These are phyloP conservation scores for Lycium barbarum DNA, from an alignment of 257 asterid species.

Conservation along the genomic window DNA sequence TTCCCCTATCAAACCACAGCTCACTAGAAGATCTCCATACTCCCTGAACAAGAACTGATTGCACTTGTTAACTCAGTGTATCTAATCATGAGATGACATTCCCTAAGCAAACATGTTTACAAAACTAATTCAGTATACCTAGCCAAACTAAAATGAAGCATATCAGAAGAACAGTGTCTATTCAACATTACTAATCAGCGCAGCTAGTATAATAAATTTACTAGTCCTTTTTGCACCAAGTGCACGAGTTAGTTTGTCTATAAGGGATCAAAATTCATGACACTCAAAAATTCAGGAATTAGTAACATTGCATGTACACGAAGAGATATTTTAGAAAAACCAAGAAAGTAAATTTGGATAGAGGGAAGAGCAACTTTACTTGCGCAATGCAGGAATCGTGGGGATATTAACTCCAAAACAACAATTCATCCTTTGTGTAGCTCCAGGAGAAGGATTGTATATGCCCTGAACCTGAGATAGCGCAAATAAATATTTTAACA, in stretches of 20 bases:
- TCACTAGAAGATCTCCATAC: conserved; percentile 81
- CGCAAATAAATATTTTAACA: conserved; percentile 23
- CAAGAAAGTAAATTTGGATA: conserved; percentile 26
- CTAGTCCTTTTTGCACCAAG: conserved; percentile 14
- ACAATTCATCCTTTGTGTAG: conserved; percentile 63
- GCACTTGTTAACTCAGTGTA: conserved; percentile 23
- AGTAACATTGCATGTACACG: not conserved
- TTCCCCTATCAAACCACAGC: conserved; percentile 93
- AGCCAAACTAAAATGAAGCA: conserved; percentile 25
- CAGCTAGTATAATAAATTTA: not conserved
- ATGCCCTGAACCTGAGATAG: conserved; percentile 65
- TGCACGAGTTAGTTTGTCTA: not conserved
- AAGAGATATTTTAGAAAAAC: conserved; percentile 26
- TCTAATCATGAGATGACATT: conserved; percentile 8
- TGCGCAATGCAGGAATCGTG: conserved; percentile 76
- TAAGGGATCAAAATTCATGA: not conserved
- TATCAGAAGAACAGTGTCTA: not conserved
- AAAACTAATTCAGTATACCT: not conserved
- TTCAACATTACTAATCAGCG: not conserved
- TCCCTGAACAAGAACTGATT: conserved; percentile 57
- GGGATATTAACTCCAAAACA: conserved; percentile 78
- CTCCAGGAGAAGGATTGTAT: conserved; percentile 59
- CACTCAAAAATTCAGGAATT: not conserved
- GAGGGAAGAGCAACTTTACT: conserved; percentile 48
- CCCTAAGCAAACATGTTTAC: not conserved